Percentiles rank a stretch among this genome's conserved stretches.
Evolutionary conservation across 192 early-diverging fungal species (phyloP).

Genomic region (Coemansia sp.): DNA sequence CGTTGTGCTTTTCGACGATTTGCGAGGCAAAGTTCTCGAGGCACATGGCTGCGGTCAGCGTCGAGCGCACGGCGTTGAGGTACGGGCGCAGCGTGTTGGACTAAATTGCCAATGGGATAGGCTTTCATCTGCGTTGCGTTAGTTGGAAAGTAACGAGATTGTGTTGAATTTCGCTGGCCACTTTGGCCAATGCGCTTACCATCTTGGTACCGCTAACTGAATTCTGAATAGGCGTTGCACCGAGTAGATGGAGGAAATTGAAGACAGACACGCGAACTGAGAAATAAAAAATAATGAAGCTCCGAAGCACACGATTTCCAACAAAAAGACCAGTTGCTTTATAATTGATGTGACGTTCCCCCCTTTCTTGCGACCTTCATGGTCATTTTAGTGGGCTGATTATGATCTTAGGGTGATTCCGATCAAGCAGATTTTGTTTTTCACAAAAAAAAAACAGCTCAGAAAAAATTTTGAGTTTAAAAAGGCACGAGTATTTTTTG

Average conservation of each 20-base stretch:
- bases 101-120: slow-evolving; percentile 52
- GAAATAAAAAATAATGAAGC: no score
- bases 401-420: neutral
- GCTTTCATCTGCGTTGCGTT: neutral
- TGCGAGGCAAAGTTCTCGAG: slow-evolving; percentile 98
- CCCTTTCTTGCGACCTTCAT: neutral
- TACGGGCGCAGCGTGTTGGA: slow-evolving; percentile 97
- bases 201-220: no score
- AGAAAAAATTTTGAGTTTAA: slow-evolving; percentile 2
- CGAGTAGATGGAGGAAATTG: neutral
- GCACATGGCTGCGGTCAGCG: slow-evolving; percentile 91
- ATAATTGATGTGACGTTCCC: no score
- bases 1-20: slow-evolving; percentile 96
- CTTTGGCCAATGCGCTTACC: no score
- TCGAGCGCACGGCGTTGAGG: slow-evolving; percentile 87
- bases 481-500: slow-evolving; percentile 5
- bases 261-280: no score
- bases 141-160: no score
- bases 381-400: neutral
- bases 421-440: slow-evolving; percentile 11
- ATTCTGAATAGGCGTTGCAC: no score
- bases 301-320: no score
- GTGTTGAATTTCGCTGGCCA: no score
- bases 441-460: neutral
- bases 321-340: no score